These are phyloP conservation scores for Porogramme epimiltina DNA, from an alignment of 1,284 basidiomycete genomes.

Conservation along the genomic window DNA sequence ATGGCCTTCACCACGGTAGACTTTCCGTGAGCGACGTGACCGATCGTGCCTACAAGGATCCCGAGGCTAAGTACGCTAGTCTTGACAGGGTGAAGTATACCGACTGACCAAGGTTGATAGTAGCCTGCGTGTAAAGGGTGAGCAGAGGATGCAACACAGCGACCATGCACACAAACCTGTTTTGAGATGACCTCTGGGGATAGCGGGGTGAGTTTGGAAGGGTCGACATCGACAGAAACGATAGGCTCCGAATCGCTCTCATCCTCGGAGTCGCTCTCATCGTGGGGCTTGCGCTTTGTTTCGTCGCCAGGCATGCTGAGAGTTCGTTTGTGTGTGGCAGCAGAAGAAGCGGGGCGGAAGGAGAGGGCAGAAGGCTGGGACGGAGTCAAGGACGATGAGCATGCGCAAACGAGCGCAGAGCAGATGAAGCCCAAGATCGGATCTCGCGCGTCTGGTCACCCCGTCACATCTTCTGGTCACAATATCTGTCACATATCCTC, in stretches of 20 bases:
- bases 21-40: conserved; percentile 98
- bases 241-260: conserved; percentile 55
- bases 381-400: conserved; percentile 52
- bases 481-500: too few species aligned
- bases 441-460: not conserved
- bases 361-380: not conserved
- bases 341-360: not conserved
- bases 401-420: conserved; percentile 30
- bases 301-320: conserved; percentile 62
- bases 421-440: too few species aligned
- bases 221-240: conserved; percentile 72
- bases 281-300: conserved; percentile 57
- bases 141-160: not conserved
- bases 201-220: conserved; percentile 83
- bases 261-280: conserved; percentile 69
- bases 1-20: conserved; percentile 99
- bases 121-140: conserved; percentile 53
- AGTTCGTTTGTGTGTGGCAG: not conserved
- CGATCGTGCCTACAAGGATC: conserved; percentile 89
- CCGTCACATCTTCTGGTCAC: too few species aligned
- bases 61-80: too few species aligned
- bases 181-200: conserved; percentile 97
- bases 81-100: too few species aligned
- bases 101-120: conserved; percentile 81
- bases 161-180: conserved; percentile 65